Conservation (phyloP, 2,329 filamentous ascomycete genomes). For the Phyllosticta citriasiana region DNA sequence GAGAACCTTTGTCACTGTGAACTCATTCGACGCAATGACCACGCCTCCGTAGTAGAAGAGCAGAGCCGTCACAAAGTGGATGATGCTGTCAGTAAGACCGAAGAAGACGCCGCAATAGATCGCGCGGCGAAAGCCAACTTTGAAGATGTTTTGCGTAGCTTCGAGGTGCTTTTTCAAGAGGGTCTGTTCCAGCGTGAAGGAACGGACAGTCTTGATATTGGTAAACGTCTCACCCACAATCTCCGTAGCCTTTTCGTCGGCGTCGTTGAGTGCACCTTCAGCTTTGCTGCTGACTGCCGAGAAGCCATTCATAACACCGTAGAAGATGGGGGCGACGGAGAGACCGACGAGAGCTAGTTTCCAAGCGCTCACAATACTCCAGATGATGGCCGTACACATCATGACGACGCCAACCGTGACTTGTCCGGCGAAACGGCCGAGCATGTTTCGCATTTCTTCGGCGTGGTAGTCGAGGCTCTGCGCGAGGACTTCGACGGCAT, state of each 20-base stretch:
- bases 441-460: conserved; percentile 77
- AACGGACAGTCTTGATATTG: conserved; percentile 69
- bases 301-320: conserved; percentile 55
- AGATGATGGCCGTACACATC: conserved; percentile 57
- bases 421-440: conserved; percentile 67
- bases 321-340: conserved; percentile 56
- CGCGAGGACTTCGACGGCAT: conserved; percentile 53
- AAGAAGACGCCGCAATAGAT: conserved; percentile 60
- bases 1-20: conserved; percentile 50
- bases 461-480: conserved; percentile 70
- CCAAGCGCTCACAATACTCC: conserved; percentile 69
- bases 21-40: conserved; percentile 45
- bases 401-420: conserved; percentile 58
- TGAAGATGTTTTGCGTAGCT: conserved; percentile 44
- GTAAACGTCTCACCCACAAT: conserved; percentile 66
- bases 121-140: conserved; percentile 56
- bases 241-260: conserved; percentile 48
- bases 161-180: conserved; percentile 55
- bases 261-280: conserved; percentile 59
- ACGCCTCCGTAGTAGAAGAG: conserved; percentile 75
- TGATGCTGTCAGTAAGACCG: conserved; percentile 65
- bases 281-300: conserved; percentile 56
- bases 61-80: conserved; percentile 63
- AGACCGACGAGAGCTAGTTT: conserved; percentile 70
- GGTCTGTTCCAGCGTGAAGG: conserved; percentile 61